Conservation (phyloP, 2,329 filamentous ascomycete genomes). For the Ceratocystis eucalypticola region DNA sequence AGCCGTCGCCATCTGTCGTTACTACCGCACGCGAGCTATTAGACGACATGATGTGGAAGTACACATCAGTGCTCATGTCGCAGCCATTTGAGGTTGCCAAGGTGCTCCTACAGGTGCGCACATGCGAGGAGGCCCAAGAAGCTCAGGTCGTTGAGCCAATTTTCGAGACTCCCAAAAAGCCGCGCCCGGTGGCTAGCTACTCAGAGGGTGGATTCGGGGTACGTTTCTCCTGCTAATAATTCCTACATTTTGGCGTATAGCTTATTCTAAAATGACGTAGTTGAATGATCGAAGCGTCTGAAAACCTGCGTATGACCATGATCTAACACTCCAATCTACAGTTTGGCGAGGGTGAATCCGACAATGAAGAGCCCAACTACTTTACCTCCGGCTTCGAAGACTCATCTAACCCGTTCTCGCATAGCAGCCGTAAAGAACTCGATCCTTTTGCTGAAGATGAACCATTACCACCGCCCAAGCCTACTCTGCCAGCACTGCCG, state of each 20-base stretch:
- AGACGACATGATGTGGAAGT: conserved; percentile 83
- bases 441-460: conserved; percentile 18
- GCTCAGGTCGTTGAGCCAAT: conserved; percentile 16
- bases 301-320: no score
- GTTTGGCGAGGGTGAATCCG: conserved; percentile 37
- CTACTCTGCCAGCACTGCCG: conserved; percentile 24
- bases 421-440: conserved; percentile 14
- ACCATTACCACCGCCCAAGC: conserved; percentile 21
- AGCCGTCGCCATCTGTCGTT: conserved; percentile 59
- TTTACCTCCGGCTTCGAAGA: conserved; percentile 57
- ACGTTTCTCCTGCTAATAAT: not conserved
- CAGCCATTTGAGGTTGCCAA: conserved; percentile 98
- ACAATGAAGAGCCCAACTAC: conserved; percentile 68
- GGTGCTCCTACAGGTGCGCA: conserved; percentile 68
- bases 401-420: conserved; percentile 31
- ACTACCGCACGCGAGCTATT: conserved; percentile 58
- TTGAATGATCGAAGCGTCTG: no score
- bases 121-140: conserved; percentile 16
- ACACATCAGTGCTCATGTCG: conserved; percentile 73
- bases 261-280: not conserved
- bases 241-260: not conserved
- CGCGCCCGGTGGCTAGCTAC: conserved; percentile 4
- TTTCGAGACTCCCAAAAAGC: conserved; percentile 19
- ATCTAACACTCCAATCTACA: not conserved
- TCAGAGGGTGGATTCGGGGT: conserved; percentile 17